Base-by-base conservation (phyloP, 345 rosid species). In the Heritiera littoralis region DNA sequence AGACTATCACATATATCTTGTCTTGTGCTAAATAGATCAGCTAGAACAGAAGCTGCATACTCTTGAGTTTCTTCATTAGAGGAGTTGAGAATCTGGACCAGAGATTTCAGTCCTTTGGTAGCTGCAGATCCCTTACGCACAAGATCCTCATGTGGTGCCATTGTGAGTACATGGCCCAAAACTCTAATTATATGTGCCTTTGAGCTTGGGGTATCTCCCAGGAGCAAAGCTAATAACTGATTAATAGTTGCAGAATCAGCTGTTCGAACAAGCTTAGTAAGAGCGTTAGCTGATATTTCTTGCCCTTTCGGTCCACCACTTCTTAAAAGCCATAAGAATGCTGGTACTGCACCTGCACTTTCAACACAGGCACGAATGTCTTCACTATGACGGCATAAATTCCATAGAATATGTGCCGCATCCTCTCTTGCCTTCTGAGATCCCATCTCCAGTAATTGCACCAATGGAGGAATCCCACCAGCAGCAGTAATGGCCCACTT, bases 401-500 rank as follows among this genome's bases (percentile, higher is more conserved):
- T 91, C 90, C 95, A 88, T 23, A 95, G 88, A 69, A 95, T 86
- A 66, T 80, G 87, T 41, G 98, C 88, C 64, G 98, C 94, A 85
- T 87, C 92, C 81, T 93, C 97, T 86, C 86, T 88, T 55, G 97
- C 94, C 87, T 86, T 90, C 77, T 89, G 93, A 49, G 98, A 92
- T 76, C 98, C 98, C 66, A 86, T 82, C 86, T 92, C 98, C 38
- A 95, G 78, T 80, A 95, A 80, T 83, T 92, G 98, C 76, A 92
- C 98, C 84, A 93, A 79, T 32, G 93, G 98, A 83, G 98, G 98
- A 83, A 95, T 95, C 70, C 98, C 98, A 78, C 98, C 98, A 6
- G 95, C 98, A 69, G 97, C 98, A 20, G 97, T 95, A 81, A 95
- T 86, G 51, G 98, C 98, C 98, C 98, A 95, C 87, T 93, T 95